Evolutionary conservation across 2,329 filamentous ascomycete species (phyloP), one percentile per base, ranked within the genome.

Genomic region (Fonsecaea erecta): DNA sequence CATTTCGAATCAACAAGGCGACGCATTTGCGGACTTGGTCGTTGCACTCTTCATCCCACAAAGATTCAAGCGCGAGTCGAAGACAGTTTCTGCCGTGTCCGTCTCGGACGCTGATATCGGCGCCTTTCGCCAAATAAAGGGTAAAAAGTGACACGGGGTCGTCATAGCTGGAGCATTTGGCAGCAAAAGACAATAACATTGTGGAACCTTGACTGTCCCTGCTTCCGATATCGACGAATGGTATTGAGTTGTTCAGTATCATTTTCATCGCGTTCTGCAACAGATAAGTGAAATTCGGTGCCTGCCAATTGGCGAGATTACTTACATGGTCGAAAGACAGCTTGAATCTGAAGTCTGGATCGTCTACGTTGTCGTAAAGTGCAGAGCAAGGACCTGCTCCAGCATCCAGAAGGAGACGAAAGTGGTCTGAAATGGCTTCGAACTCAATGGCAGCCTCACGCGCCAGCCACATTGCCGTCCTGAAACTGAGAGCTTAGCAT

Each of bases 61-160:
- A 16, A 6, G 16, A 30, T 32, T 32, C 26, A 12, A 53, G 30
- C 8, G n/a, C 14, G 30, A 53, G 26, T n/a, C 5, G 51, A 53
- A 53, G 51, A 53, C 51, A 53, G 7, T 53, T 53, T 52, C 24
- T 53, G n/a, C 51, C 24, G 7, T 53, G 6, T 8, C n/a, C 7
- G 26, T 53, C 51, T 30, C 26, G 24, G 21, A 26, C 53, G 21
- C 1, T 16, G 16, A 40, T 56, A 21, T 56, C 32, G 21, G 32
- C 53, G 6, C 53, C 32, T 7, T 56, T 56, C 12, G 53, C 3
- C 14, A 56, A 32, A 2, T 40, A 14, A n/a, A 26, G 18, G 5
- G 3, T 16, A 21, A 40, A 16, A 1, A 24, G 8, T 6, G 26
- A n/a, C n/a, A 34, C 26, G 4, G 24, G 24, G 26, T 53, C 51